Base-by-base conservation (phyloP, 1,139 yeast genomes). In the Candida sanyaensis region DNA sequence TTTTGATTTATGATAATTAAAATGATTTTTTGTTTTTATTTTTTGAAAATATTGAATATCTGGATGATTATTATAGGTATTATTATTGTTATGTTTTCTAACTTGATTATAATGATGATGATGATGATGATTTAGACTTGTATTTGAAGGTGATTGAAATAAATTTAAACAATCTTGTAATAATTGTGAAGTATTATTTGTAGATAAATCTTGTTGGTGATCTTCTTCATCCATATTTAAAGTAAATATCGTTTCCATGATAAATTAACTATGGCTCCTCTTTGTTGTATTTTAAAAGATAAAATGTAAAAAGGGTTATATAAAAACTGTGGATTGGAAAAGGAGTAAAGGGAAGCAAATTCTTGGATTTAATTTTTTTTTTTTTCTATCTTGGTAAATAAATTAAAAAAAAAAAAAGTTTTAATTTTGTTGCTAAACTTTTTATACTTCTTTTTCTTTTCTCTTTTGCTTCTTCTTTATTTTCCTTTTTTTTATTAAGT, bases 41-140 rank as follows among this genome's bases (percentile, higher is more conserved):
- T 59, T 56, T 42, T 66, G 68, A 53, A 74, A 74, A 58, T 65
- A 72, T 53, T 68, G 73, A 43, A 73, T 65, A 52, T 71, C 77
- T 2, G 78, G 77, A 53, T 74, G 75, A 10, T 56, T 57, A 27
- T 49, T 43, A 41, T 54, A 62, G 29, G 53, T 54, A 31, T 40
- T 48, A 4, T 11, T 17, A 23, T 29, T 30, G 12, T 33, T 33
- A 21, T 26, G 28, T 26, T 24, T 36, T 36, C 39, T 23, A 24
- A 17, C 21, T 17, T 17, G 21, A 17, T 17, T 17, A 17, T 17
- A 17, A 17, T 17, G 2, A 17, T 17, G 2, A 13, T n/a, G n/a
- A n/a, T n/a, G n/a, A n/a, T 23, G 24, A 32, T 32, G 12, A 24
- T 24, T 11, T 36, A 36, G 29, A 12, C 28, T 36, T 9, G 42